Base-by-base conservation (phyloP, 495 filamentous ascomycete species). In the Penicillium atrosanguineum region DNA sequence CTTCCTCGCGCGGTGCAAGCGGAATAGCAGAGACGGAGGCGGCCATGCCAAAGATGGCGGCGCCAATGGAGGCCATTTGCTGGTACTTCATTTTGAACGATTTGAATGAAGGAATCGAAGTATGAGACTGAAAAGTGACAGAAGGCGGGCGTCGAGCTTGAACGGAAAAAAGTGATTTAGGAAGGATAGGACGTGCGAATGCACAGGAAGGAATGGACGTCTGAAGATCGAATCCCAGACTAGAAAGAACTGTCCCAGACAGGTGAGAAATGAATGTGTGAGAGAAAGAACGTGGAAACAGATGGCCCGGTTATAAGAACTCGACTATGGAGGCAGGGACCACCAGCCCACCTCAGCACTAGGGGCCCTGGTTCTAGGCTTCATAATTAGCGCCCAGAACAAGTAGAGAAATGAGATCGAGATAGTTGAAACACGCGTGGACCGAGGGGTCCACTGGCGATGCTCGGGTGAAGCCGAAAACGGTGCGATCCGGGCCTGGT, bases 351-450 rank as follows among this genome's bases (percentile, higher is more conserved):
- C 23, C 23, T 23, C 2, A 23, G 23, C 28, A 34, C 12, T 14
- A 14, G 12, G 31, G 12, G 11, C 31, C 8, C 11, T 34, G 3
- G 12, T 15, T 34, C 31, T 34, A 48, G 48, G 39, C 40, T 39
- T 39, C 23, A 39, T 50, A 43, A 56, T 53, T 60, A 46, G 26
- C 42, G 34, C 25, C 52, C 43, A 55, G 46, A 39, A 42, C 46
- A 46, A 40, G 37, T 40, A 50, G 41, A 56, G 62, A 67, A 66
- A 67, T 66, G 59, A 63, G 50, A 49, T 60, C 53, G 26, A 47
- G 48, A 48, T 34, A 63, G 39, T 25, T 71, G 70, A 73, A 71
- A 73, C 70, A 36, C 57, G 40, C 64, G 64, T 67, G 59, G 63
- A 65, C 52, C 57, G 42, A 23, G 21, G 38, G 26, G 29, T 40